Evolutionary conservation across 2,329 filamentous ascomycete genomes (phyloP), one percentile per base, ranked within the genome.

Genomic region (Aureobasidium lini): DNA sequence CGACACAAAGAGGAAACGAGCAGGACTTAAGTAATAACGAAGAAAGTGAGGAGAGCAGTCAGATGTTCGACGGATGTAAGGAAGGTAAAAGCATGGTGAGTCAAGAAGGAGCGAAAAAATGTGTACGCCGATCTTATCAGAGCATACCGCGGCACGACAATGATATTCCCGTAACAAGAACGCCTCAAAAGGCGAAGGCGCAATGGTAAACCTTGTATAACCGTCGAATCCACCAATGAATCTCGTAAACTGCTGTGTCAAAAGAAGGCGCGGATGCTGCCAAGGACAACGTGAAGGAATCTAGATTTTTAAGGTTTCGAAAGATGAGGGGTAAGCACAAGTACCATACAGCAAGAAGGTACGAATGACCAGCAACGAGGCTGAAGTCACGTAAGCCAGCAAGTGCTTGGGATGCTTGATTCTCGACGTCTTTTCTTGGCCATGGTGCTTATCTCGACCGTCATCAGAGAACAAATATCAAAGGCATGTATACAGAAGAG

Each of bases 141-240:
- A 8, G 8, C 23, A 52, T 40, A 52, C 48, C 48, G 48, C 48
- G 48, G 48, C 36, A 52, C 48, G 36, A 52, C 48, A 52, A 28
- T 37, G 36, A n/a, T 31, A 10, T 40, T 52, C 28, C 48, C 36
- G 48, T 52, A 52, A 52, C 3, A 50, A 29, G 34, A 23, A 23
- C 47, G 34, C 47, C 47, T 34, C 8, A 18, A 52, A 15, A 36
- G 48, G 48, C 8, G 36, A 52, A 15, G 48, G 48, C 34, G 36
- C 36, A 40, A 15, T 15, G 8, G 13, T 29, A 36, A 52, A 52
- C 48, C 48, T 40, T 40, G 34, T 29, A 28, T n/a, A 50, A 28
- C 48, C 34, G 48, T 11, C 48, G 23, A 52, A 10, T 23, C 48
- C 48, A 52, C 48, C 48, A 52, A 52, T 52, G 37, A 40, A 3